phyloP scores from a whole-genome alignment of 108 stramenopile species.

The Schizochytrium sp. region DNA sequence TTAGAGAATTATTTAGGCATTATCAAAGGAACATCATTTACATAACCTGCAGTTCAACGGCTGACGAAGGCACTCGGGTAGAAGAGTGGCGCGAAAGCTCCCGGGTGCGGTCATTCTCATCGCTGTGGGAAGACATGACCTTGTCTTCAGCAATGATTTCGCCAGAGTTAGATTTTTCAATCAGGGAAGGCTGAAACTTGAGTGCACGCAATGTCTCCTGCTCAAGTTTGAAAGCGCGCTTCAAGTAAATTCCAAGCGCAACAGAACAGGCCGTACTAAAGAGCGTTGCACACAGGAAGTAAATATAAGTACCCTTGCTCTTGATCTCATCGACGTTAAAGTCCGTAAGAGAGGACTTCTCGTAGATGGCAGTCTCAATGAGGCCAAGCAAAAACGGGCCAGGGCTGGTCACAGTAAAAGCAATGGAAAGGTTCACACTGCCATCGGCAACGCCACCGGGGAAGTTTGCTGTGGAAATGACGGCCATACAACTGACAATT shows the following conservation, averaged over 20 bases:
- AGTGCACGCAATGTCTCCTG: not conserved
- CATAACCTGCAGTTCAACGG: too few relatives aligned
- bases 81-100: too few relatives aligned
- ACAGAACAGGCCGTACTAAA: slow-evolving; percentile 32
- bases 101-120: too few relatives aligned
- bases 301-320: not conserved
- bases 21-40: too few relatives aligned
- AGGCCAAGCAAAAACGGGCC: slow-evolving; percentile 26
- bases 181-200: not conserved
- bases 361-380: slow-evolving; percentile 1
- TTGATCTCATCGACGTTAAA: not conserved
- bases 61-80: too few relatives aligned
- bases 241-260: not conserved
- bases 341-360: not conserved
- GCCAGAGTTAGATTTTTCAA: too few relatives aligned
- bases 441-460: slow-evolving; percentile 12
- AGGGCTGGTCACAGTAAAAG: not conserved
- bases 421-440: not conserved
- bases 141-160: too few relatives aligned
- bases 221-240: slow-evolving; percentile 32
- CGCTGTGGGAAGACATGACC: too few relatives aligned
- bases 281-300: not conserved
- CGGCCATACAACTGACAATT: not conserved
- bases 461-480: not conserved
- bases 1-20: too few relatives aligned